Evolutionary conservation across 805 yeast species (phyloP).

Genomic region (Hyphopichia homilentoma): DNA sequence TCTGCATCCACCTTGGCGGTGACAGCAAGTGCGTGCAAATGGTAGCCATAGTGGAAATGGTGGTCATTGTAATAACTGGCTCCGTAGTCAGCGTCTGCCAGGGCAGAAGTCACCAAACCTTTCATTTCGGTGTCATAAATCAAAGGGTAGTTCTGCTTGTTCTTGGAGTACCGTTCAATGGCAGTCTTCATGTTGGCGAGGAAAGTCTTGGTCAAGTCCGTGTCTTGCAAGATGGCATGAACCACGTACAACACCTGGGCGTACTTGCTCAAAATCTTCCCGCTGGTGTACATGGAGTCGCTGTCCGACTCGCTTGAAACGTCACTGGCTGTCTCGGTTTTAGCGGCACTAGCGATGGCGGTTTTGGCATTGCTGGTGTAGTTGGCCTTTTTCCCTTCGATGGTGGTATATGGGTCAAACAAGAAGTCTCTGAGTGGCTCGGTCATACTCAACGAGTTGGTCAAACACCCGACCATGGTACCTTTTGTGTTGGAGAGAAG

Average conservation of each 20-base stretch:
- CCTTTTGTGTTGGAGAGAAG: constrained; percentile 53
- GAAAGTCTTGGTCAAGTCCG: constrained; percentile 9
- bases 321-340: constrained; percentile 13
- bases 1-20: constrained; percentile 18
- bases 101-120: constrained; percentile 24
- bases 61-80: constrained; percentile 29
- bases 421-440: constrained; percentile 43
- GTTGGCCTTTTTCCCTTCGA: constrained; percentile 8
- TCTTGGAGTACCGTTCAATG: constrained; percentile 13
- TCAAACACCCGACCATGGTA: constrained; percentile 40
- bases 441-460: constrained; percentile 36
- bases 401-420: constrained; percentile 40
- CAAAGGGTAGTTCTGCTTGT: constrained; percentile 19
- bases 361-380: constrained; percentile 8
- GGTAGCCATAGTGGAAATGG: constrained; percentile 30
- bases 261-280: constrained; percentile 22
- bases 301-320: constrained; percentile 11
- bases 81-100: constrained; percentile 22
- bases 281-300: constrained; percentile 21
- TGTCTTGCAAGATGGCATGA: constrained; percentile 19
- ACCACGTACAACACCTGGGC: constrained; percentile 14
- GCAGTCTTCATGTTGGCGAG: constrained; percentile 13
- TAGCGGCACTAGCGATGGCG: constrained; percentile 12
- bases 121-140: constrained; percentile 25
- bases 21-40: constrained; percentile 22